A percentile compares a stretch with the other conserved stretches of the same genome.
Evolutionary conservation across 1,139 yeast genomes (phyloP).

Genomic region (Saccharomyces hybrid): DNA sequence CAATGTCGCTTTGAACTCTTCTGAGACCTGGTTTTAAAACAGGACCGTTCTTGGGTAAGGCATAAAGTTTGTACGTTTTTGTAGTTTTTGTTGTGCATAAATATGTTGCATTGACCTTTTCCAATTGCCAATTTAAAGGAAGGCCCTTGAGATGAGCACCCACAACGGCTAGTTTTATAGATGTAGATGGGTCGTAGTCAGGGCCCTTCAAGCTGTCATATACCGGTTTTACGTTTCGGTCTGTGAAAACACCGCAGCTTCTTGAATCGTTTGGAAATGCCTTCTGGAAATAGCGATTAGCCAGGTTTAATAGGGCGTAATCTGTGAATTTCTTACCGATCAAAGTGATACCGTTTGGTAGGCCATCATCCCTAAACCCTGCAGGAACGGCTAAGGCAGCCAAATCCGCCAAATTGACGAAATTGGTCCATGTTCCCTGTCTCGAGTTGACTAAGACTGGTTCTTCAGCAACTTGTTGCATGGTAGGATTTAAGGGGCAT

Average conservation of each 20-base stretch:
- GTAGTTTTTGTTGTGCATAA: slow-evolving; percentile 62
- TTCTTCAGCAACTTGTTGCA: slow-evolving; percentile 60
- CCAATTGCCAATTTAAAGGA: slow-evolving; percentile 90
- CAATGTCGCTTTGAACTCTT: slow-evolving; percentile 48
- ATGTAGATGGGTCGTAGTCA: slow-evolving; percentile 31
- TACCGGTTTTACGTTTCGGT: slow-evolving; percentile 15
- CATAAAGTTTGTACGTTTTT: slow-evolving; percentile 66
- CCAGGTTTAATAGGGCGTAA: slow-evolving; percentile 78
- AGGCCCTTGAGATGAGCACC: slow-evolving; percentile 90
- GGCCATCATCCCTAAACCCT: slow-evolving; percentile 75
- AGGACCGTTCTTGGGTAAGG: slow-evolving; percentile 68
- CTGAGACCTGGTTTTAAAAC: slow-evolving; percentile 82
- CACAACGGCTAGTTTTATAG: slow-evolving; percentile 76
- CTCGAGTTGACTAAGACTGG: slow-evolving; percentile 78
- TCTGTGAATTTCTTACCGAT: slow-evolving; percentile 78
- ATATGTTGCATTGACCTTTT: slow-evolving; percentile 74
- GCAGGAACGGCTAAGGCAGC: slow-evolving; percentile 88
- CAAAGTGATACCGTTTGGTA: slow-evolving; percentile 85
- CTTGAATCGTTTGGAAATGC: slow-evolving; percentile 43
- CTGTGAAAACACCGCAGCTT: slow-evolving; percentile 37
- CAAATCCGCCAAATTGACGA: slow-evolving; percentile 88
- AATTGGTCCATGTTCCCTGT: slow-evolving; percentile 96
- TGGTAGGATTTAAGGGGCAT: slow-evolving; percentile 83
- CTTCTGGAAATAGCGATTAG: slow-evolving; percentile 55
- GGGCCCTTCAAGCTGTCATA: slow-evolving; percentile 42